Evolutionary conservation across 2,329 filamentous ascomycete genomes (phyloP).

Genomic region (Penicillium olsonii): DNA sequence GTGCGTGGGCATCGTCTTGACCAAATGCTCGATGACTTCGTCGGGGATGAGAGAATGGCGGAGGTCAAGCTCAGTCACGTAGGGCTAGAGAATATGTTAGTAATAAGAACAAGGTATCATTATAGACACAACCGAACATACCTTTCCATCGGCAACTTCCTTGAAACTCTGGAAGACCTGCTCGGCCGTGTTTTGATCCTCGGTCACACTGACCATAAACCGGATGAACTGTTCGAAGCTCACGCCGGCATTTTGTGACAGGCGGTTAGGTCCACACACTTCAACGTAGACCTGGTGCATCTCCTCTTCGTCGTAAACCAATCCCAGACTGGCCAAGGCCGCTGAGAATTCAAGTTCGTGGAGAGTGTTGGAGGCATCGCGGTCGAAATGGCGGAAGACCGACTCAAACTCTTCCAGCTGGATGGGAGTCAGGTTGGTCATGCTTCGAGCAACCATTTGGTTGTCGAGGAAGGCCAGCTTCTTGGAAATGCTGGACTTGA

Average conservation of each 20-base stretch:
- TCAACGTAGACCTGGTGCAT: slow-evolving; percentile 95
- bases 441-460: slow-evolving; percentile 95
- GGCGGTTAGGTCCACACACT: slow-evolving; percentile 63
- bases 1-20: slow-evolving; percentile 82
- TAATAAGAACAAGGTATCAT: not conserved
- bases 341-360: slow-evolving; percentile 95
- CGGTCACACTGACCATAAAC: slow-evolving; percentile 99
- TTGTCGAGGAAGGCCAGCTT: slow-evolving; percentile 97
- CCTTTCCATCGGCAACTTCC: slow-evolving; percentile 95
- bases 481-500: slow-evolving; percentile 90
- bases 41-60: slow-evolving; percentile 93
- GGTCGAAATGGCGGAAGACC: slow-evolving; percentile 96
- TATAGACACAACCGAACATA: slow-evolving; percentile 33
- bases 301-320: slow-evolving; percentile 96
- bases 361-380: slow-evolving; percentile 84
- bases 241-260: slow-evolving; percentile 69
- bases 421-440: slow-evolving; percentile 98
- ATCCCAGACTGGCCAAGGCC: slow-evolving; percentile 86
- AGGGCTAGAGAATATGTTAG: slow-evolving; percentile 58
- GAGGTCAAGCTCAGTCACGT: slow-evolving; percentile 96
- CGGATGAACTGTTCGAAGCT: slow-evolving; percentile 98
- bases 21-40: slow-evolving; percentile 90
- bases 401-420: slow-evolving; percentile 98
- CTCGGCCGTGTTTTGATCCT: slow-evolving; percentile 97
- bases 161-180: slow-evolving; percentile 98